These are phyloP conservation scores for Trametes pubescens DNA, from an alignment of 1,284 basidiomycete species.

Conservation along the genomic window DNA sequence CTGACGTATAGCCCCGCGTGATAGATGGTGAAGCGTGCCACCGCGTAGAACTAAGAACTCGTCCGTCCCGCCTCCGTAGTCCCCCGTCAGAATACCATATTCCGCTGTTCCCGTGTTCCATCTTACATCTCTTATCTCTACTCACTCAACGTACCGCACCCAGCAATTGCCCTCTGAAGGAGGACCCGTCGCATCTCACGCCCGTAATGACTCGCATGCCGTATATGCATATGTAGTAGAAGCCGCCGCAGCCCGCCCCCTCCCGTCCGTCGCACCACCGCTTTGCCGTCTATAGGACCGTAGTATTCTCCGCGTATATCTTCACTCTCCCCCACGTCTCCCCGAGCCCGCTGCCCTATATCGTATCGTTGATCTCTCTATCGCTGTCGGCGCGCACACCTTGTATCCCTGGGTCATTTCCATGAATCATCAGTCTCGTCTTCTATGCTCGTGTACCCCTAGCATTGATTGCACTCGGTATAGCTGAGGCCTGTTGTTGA, in stretches of 20 bases:
- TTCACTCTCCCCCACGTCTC: background rate
- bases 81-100: slow-evolving; percentile 21
- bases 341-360: slow-evolving; percentile 29
- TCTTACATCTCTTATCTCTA: slow-evolving; percentile 31
- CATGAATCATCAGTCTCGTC: slow-evolving; percentile 28
- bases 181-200: slow-evolving; percentile 35
- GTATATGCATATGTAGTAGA: slow-evolving; percentile 37
- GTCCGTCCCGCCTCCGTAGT: background rate
- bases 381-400: slow-evolving; percentile 35
- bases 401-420: slow-evolving; percentile 35
- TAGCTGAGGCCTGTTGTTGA: too few species aligned
- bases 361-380: slow-evolving; percentile 36
- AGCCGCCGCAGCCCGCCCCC: slow-evolving; percentile 29
- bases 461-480: too few species aligned
- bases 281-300: slow-evolving; percentile 32
- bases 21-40: slow-evolving; percentile 42
- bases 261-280: slow-evolving; percentile 15
- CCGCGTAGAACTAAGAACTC: slow-evolving; percentile 31
- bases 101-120: slow-evolving; percentile 11
- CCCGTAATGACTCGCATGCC: slow-evolving; percentile 35
- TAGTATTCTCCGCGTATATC: slow-evolving; percentile 20
- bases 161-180: slow-evolving; percentile 36
- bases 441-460: background rate
- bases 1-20: slow-evolving; percentile 14
- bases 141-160: slow-evolving; percentile 33